phyloP scores from a whole-genome alignment of 73 alveolate species.

The Paramecium sonneborni region DNA sequence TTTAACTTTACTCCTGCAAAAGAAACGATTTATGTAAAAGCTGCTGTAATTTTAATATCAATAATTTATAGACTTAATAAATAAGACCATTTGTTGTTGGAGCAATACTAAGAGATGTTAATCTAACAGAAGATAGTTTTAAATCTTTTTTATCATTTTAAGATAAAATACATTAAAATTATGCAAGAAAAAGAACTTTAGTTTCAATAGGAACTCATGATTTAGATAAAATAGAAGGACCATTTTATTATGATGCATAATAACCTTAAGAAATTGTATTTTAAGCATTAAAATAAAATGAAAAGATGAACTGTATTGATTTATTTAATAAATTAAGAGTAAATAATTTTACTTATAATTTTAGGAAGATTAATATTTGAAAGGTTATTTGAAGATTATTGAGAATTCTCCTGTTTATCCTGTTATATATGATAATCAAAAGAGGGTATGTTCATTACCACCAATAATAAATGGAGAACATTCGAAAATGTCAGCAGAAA shows the following conservation, averaged over 20 bases:
- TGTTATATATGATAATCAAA: constrained; percentile 88
- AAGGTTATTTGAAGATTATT: constrained; percentile 93
- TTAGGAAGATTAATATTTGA: constrained; percentile 88
- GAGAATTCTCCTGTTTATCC: constrained; percentile 97
- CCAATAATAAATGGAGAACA: constrained; percentile 99
- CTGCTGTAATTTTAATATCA: background rate
- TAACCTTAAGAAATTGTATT: constrained; percentile 90
- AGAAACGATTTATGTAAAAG: constrained; percentile 58
- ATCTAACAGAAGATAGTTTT: constrained; percentile 41
- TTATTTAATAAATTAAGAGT: constrained; percentile 70
- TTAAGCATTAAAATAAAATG: constrained; percentile 90
- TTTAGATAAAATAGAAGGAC: constrained; percentile 95
- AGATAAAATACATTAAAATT: constrained; percentile 98
- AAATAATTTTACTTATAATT: background rate
- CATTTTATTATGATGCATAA: constrained; percentile 89
- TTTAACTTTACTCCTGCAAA: constrained; percentile 24
- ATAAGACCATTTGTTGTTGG: constrained; percentile 67
- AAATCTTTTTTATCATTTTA: constrained; percentile 83
- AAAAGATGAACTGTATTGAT: constrained; percentile 78
- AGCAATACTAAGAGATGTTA: constrained; percentile 63
- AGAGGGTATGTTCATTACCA: constrained; percentile 96
- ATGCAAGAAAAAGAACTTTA: constrained; percentile 90
- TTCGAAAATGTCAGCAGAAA: constrained; percentile 94
- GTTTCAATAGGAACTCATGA: constrained; percentile 99
- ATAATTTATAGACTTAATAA: background rate